Base-by-base conservation (phyloP, 208 protist genomes). In the Novymonas esmeraldas region DNA sequence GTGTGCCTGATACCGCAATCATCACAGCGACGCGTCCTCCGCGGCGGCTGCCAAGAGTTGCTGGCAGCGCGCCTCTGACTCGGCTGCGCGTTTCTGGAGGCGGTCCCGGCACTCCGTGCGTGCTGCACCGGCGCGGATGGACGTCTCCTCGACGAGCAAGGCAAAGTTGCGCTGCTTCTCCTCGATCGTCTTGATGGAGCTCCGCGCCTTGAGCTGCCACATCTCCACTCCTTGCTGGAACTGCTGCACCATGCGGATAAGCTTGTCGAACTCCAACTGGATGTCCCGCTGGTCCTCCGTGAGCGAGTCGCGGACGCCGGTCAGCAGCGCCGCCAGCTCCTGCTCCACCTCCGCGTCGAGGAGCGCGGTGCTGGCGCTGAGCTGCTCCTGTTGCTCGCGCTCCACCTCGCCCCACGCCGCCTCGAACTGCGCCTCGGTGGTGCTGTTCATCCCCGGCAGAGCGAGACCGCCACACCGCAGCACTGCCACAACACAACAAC, bases 141-240 rank as follows among this genome's bases (percentile, higher is more conserved):
- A 84, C 10, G 81, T 75, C 50, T 90, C 84, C 38, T 92, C 82
- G 29, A 96, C 80, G 33, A 89, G 68, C 26, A 60, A 52, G 13
- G 76, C 74, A 7, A 96, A 81, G 14, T 41, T 76, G 16, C 82
- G 85, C 71, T 96, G 90, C 69, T 91, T 85, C 61, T 89, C 84
- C 48, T 86, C 82, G 46, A 96, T 91, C 54, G 73, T 70, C 28
- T 83, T 69, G 55, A 96, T 84, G 38, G 81, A 81, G 45, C 61
- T 82, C 55, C 82, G 67, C 22, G 90, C 90, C 64, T 94, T 93
- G 26, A 82, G 69, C 49, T 85, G 78, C 88, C 90, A 96, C 67
- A 89, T 61, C 14, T 91, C 81, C 26, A 96, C 84, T 14, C 82
- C 87, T 13, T 87, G 75, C 26, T 82, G 75, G 38, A 91, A 93